Conservation (phyloP, 495 filamentous ascomycete species). For the Hypoxylon fragiforme region DNA sequence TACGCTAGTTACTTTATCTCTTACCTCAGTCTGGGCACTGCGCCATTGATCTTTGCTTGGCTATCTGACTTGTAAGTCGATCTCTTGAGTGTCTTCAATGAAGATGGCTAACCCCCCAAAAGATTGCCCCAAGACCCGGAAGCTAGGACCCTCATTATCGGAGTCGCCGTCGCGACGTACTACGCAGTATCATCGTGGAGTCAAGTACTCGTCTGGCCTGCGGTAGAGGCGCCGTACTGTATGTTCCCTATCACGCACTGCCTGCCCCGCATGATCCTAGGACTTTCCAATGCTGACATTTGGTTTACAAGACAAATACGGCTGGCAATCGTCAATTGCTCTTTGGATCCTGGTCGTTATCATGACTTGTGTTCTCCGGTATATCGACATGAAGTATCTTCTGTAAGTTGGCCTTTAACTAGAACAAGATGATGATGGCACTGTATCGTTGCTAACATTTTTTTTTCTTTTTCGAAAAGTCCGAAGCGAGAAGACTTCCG, state of each 20-base stretch:
- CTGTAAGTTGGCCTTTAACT: conserved; percentile 20
- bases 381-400: conserved; percentile 33
- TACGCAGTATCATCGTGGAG: conserved; percentile 47
- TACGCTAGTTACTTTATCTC: conserved; percentile 47
- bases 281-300: conserved; percentile 1
- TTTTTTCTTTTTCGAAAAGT: no score
- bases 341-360: conserved; percentile 41
- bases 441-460: background rate
- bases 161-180: conserved; percentile 44
- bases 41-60: conserved; percentile 47
- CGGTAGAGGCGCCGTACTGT: conserved; percentile 46
- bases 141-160: conserved; percentile 44
- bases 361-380: conserved; percentile 35
- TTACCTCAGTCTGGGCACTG: conserved; percentile 43
- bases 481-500: conserved; percentile 22
- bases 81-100: background rate
- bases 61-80: conserved; percentile 44
- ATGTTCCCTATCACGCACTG: conserved; percentile 6
- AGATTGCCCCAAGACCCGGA: conserved; percentile 45
- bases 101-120: background rate
- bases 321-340: conserved; percentile 45
- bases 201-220: conserved; percentile 49
- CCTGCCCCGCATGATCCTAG: background rate
- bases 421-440: no score
- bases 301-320: conserved; percentile 40